A percentile compares a stretch with the other conserved stretches of the same genome.
phyloP scores from a whole-genome alignment of 345 rosid genomes.

The Lepidium didymum region DNA sequence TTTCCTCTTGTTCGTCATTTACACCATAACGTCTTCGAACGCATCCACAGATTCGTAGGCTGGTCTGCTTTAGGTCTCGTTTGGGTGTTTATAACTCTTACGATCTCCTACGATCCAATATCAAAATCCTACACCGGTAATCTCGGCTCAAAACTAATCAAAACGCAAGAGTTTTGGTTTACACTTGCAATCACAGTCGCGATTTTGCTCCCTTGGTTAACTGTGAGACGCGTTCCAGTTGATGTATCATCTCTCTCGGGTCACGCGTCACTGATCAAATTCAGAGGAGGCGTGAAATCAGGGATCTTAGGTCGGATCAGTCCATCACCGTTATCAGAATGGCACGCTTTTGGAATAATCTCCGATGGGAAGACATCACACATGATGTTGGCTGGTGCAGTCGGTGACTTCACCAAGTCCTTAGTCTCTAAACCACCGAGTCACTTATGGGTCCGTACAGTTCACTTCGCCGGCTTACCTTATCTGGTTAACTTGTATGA shows the following conservation, averaged over 20 bases:
- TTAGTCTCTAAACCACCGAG: constrained; percentile 55
- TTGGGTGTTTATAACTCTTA: constrained; percentile 59
- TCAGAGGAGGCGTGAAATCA: constrained; percentile 57
- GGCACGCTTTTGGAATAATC: constrained; percentile 90
- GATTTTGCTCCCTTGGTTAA: constrained; percentile 66
- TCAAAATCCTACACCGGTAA: constrained; percentile 45
- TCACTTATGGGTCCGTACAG: constrained; percentile 73
- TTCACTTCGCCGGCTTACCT: constrained; percentile 77
- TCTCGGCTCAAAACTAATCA: constrained; percentile 39
- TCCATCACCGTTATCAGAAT: constrained; percentile 82
- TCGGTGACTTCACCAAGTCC: constrained; percentile 75
- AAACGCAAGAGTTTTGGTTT: constrained; percentile 73
- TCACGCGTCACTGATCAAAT: constrained; percentile 69
- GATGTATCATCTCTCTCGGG: constrained; percentile 52
- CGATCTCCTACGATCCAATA: constrained; percentile 49
- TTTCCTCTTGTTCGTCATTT: constrained; percentile 80
- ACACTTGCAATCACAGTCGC: constrained; percentile 48
- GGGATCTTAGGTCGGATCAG: constrained; percentile 87
- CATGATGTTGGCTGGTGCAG: constrained; percentile 91
- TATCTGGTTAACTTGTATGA: constrained; percentile 68
- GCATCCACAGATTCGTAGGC: constrained; percentile 64
- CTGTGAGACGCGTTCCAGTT: constrained; percentile 59
- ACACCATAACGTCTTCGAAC: constrained; percentile 73
- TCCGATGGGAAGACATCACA: constrained; percentile 65
- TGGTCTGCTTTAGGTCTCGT: constrained; percentile 66